Percentiles rank a stretch among this genome's conserved stretches.
Evolutionary conservation across 2,329 filamentous ascomycete species (phyloP).

Genomic region (Claviceps purpurea): DNA sequence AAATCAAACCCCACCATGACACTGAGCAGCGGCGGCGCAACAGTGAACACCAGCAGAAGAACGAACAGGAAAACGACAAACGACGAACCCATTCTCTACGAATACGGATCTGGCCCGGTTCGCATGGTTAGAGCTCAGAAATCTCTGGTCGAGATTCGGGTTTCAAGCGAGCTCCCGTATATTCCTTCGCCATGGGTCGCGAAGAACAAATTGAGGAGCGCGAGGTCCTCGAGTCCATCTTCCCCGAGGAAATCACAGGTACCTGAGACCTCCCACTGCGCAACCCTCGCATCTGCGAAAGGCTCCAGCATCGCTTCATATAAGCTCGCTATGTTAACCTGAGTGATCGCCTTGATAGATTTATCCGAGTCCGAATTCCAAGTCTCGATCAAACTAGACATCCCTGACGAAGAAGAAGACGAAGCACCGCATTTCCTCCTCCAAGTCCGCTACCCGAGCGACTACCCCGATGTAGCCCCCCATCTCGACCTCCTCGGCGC

Average conservation of each 20-base stretch:
- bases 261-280: not conserved
- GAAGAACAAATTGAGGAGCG: slow-evolving; percentile 95
- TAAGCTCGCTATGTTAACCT: no score
- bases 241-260: slow-evolving; percentile 95
- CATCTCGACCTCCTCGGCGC: slow-evolving; percentile 65
- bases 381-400: slow-evolving; percentile 73
- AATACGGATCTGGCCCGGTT: not conserved
- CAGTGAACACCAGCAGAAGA: not conserved
- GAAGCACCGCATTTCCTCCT: slow-evolving; percentile 64
- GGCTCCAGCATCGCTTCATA: no score
- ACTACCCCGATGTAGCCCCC: slow-evolving; percentile 81
- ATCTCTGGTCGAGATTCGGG: not conserved
- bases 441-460: slow-evolving; percentile 76
- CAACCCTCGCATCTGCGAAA: not conserved
- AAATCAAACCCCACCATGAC: slow-evolving; percentile 11
- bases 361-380: slow-evolving; percentile 82
- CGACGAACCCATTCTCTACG: not conserved
- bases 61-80: not conserved
- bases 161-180: not conserved
- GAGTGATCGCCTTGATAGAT: slow-evolving; percentile 37
- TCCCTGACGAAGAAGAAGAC: slow-evolving; percentile 46
- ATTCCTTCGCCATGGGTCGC: slow-evolving; percentile 37
- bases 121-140: no score
- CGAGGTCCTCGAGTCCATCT: slow-evolving; percentile 96
- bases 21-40: not conserved